A percentile compares a stretch with the other conserved stretches of the same genome.
Conservation (phyloP, 2,329 filamentous ascomycete genomes). For the Calycina marina region DNA sequence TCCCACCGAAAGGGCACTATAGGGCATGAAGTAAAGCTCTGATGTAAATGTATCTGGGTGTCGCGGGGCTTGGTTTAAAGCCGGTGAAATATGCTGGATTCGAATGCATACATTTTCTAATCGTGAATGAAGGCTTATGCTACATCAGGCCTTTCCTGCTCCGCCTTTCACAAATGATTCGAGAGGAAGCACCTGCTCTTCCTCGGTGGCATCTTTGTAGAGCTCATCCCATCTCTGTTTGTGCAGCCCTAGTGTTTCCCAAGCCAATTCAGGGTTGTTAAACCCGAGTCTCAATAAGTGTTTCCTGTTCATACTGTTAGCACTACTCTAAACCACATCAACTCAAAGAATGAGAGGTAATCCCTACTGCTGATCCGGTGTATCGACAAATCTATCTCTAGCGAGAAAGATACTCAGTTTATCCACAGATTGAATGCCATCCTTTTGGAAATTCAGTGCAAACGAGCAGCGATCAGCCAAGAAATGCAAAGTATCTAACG, state of each 20-base stretch:
- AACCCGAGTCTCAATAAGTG: constrained; percentile 33
- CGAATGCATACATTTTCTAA: no score
- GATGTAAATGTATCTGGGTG: no score
- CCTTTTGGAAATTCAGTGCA: constrained; percentile 24
- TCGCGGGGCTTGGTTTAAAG: no score
- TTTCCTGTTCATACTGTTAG: constrained; percentile 19
- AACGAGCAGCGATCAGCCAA: constrained; percentile 25
- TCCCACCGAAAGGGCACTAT: no score
- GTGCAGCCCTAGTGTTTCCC: constrained; percentile 26
- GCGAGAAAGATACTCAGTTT: constrained; percentile 33
- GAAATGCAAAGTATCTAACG: constrained; percentile 31
- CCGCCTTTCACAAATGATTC: constrained; percentile 30
- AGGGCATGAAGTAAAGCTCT: no score
- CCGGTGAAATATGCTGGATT: no score
- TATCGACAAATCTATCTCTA: constrained; percentile 28
- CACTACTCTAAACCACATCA: constrained; percentile 2
- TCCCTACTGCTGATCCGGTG: constrained; percentile 21
- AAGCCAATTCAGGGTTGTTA: constrained; percentile 27
- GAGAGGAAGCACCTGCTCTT: constrained; percentile 39
- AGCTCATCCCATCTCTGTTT: constrained; percentile 33
- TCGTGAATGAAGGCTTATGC: no score
- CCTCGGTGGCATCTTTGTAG: constrained; percentile 35
- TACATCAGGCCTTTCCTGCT: not conserved
- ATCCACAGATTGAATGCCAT: constrained; percentile 32
- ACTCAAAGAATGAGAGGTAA: not conserved